Evolutionary conservation across 2,329 filamentous ascomycete species (phyloP), one percentile per base, ranked within the genome.

Genomic region (Daldinia sp.): DNA sequence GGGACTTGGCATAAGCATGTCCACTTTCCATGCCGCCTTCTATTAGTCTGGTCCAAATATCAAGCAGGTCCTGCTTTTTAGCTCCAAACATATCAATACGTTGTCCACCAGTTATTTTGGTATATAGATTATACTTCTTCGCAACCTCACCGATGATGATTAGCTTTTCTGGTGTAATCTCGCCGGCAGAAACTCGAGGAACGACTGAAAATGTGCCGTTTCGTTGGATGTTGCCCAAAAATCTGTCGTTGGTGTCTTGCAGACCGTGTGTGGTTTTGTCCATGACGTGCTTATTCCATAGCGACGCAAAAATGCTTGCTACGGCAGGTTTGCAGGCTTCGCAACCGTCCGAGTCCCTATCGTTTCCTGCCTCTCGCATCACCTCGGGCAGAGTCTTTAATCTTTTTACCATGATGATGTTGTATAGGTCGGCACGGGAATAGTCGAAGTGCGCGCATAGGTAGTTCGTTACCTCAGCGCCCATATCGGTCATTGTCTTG

Each of bases 81-180:
- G 93, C 93, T 37, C 93, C 93, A 72, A 97, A 97, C 88, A 97
- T 87, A 76, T 97, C 93, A 73, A 97, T 96, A 58, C 93, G 87
- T 77, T 97, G 93, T 1, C 91, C 93, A 57, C 93, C 93, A 0
- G 93, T 97, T 74, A 97, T 96, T 78, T 97, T 97, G 73, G 89
- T 93, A 79, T 97, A 97, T 5, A 97, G 81, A 32, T 85, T 84
- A 73, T 92, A 96, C 74, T 94, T 90, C 80, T 91, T 91, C 0
- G 93, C 93, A 0, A 97, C 92, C 57, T 88, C 86, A 0, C 92
- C 93, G 61, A 97, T 93, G 58, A 89, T 85, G 47, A 96, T 90
- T 52, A 97, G 85, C 75, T 92, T 93, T 49, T 95, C 91, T 0
- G 93, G 89, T 0, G 92, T 95, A 72, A 97, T 95, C 77, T 97